phyloP scores from a whole-genome alignment of 768 basidiomycete genomes.

The Tulasnella sp. region DNA sequence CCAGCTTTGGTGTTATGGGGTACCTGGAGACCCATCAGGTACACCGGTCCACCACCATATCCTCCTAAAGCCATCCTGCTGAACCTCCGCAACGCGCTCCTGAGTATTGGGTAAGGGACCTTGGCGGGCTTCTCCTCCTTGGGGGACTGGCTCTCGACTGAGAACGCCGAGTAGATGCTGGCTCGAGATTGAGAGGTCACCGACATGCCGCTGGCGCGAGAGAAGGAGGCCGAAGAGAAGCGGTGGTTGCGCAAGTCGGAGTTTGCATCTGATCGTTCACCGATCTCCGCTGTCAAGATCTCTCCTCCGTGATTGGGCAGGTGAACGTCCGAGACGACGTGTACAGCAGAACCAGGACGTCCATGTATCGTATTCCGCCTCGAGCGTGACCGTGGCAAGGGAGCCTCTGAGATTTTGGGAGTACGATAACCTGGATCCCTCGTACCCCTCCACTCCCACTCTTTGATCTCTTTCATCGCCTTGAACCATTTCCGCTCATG shows the following conservation, averaged over 20 bases:
- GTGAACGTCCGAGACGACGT: slow-evolving; percentile 61
- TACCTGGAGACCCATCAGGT: slow-evolving; percentile 63
- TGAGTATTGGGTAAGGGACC: slow-evolving; percentile 29
- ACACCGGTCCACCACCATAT: slow-evolving; percentile 68
- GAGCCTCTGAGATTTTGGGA: not conserved
- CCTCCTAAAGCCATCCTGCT: slow-evolving; percentile 78
- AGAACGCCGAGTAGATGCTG: slow-evolving; percentile 24
- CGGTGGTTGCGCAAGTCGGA: not conserved
- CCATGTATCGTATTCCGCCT: slow-evolving; percentile 4
- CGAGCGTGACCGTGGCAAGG: slow-evolving; percentile 24
- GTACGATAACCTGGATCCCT: not conserved
- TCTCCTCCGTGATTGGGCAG: slow-evolving; percentile 53
- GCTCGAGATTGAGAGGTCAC: slow-evolving; percentile 25
- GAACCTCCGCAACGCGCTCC: slow-evolving; percentile 58
- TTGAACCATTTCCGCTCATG: slow-evolving; percentile 62
- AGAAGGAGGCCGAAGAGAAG: slow-evolving; percentile 27
- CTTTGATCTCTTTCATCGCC: slow-evolving; percentile 51
- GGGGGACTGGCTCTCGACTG: slow-evolving; percentile 8
- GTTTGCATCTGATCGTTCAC: slow-evolving; percentile 31
- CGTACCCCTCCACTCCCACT: slow-evolving; percentile 20
- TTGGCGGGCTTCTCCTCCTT: not conserved
- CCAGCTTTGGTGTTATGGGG: slow-evolving; percentile 13
- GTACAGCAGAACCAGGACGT: slow-evolving; percentile 43
- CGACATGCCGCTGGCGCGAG: slow-evolving; percentile 29
- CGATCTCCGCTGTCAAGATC: slow-evolving; percentile 71